Evolutionary conservation across 345 rosid species (phyloP), one percentile per base, ranked within the genome.

Genomic region (Murraya koenigii): DNA sequence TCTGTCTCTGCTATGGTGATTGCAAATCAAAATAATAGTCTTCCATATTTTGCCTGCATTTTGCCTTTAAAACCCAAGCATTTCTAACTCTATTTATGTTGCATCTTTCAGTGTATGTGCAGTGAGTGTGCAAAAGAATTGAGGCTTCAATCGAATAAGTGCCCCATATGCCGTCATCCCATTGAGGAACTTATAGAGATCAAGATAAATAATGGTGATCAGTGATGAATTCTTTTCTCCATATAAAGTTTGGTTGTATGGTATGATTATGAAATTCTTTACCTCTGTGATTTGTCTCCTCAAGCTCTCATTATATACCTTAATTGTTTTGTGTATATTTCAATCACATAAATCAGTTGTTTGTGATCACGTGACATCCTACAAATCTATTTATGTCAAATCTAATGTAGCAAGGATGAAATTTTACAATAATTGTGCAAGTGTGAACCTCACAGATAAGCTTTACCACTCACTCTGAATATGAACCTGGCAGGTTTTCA

Each of bases 101-200:
- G 22, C 80, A 61, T 77, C 30, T 85, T 63, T 63, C 91, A 90
- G 98, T 93, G 97, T 72, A 86, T 94, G 89, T 93, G 97, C 84
- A 82, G 92, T 19, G 93, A 87, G 64, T 93, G 97, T 78, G 97
- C 98, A 49, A 94, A 89, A 85, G 89, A 73, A 69, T 79, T 96
- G 88, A 87, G 91, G 84, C 86, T 88, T 78, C 98, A 84, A 81
- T 87, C 99, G 66, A 92, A 91, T 75, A 94, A 90, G 79, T 94
- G 98, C 80, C 98, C 98, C 22, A 91, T 96, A 73, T 96, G 99
- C 80, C 91, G 98, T 20, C 92, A 96, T 73, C 89, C 95, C 19
- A 94, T 94, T 20, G 85, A 84, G 33, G 88, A 88, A 80, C 93
- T 94, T 75, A 85, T 94, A 75, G 91, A 90, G 91, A 92, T 92